A percentile compares a stretch with the other conserved stretches of the same genome.
These are phyloP conservation scores for Jacaranda copaia DNA, from an alignment of 257 asterid species.

Conservation along the genomic window DNA sequence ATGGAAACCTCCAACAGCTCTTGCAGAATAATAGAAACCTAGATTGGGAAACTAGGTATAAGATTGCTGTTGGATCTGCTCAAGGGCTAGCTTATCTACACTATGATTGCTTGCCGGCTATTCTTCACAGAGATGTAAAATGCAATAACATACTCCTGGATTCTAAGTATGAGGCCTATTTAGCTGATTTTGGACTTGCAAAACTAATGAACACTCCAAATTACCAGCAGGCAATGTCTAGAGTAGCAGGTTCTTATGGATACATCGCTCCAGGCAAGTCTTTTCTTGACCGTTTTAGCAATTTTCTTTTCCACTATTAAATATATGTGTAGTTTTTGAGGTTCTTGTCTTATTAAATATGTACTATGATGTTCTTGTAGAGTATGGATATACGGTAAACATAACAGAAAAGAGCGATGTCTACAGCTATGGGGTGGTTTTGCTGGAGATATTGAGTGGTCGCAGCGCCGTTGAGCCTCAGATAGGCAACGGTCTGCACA, in stretches of 20 bases:
- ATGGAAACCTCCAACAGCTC: constrained; percentile 90
- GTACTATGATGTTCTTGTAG: constrained; percentile 50
- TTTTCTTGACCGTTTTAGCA: neutral
- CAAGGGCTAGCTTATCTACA: constrained; percentile 96
- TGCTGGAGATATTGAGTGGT: constrained; percentile 85
- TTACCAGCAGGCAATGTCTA: constrained; percentile 87
- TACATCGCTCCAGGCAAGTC: constrained; percentile 95
- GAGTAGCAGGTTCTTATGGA: constrained; percentile 93
- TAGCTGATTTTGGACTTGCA: constrained; percentile 98
- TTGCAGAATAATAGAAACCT: constrained; percentile 70
- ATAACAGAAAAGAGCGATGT: constrained; percentile 97
- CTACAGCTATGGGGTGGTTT: constrained; percentile 90
- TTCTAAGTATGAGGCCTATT: constrained; percentile 79
- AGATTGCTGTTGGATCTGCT: constrained; percentile 89
- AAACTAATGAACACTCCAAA: constrained; percentile 86
- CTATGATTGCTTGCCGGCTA: constrained; percentile 88
- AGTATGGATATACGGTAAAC: constrained; percentile 83
- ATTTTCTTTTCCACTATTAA: neutral
- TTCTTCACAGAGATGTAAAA: constrained; percentile 91
- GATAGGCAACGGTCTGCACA: constrained; percentile 83
- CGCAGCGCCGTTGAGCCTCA: constrained; percentile 86
- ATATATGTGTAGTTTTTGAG: too few species aligned
- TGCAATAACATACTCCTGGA: constrained; percentile 93
- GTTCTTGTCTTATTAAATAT: too few species aligned
- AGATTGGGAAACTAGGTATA: constrained; percentile 95